phyloP scores from a whole-genome alignment of 2,329 filamentous ascomycete species.

The Claviceps monticola region DNA sequence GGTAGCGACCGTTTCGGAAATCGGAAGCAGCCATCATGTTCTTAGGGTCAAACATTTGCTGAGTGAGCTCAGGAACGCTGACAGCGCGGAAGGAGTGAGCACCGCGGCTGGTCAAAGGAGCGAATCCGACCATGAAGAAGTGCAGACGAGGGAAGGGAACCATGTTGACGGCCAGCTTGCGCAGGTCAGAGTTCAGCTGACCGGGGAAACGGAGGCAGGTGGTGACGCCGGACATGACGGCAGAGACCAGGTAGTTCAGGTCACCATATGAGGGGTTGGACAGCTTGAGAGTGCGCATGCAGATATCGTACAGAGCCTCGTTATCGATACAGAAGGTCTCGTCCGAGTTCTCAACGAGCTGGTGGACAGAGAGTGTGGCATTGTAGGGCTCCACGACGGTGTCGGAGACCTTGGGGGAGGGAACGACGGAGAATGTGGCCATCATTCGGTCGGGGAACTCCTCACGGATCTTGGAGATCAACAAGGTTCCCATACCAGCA shows the following conservation, averaged over 20 bases:
- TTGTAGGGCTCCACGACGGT: constrained; percentile 99
- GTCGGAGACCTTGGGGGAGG: constrained; percentile 97
- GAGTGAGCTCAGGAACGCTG: constrained; percentile 92
- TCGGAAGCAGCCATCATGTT: constrained; percentile 99
- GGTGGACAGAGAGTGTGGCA: constrained; percentile 95
- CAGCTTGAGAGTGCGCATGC: constrained; percentile 99
- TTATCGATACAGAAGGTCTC: constrained; percentile 99
- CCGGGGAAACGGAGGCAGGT: constrained; percentile 98
- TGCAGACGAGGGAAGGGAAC: constrained; percentile 99
- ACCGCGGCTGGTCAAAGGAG: constrained; percentile 75
- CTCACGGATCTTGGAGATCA: constrained; percentile 99
- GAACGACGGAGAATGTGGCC: constrained; percentile 97
- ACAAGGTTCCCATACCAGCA: constrained; percentile 97
- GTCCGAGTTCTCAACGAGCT: constrained; percentile 99
- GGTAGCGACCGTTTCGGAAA: constrained; percentile 98
- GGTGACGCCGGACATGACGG: constrained; percentile 98
- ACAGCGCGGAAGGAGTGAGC: constrained; percentile 94
- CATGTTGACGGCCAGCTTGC: constrained; percentile 99
- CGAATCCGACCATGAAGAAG: constrained; percentile 99
- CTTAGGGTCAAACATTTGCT: constrained; percentile 99
- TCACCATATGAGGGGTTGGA: constrained; percentile 97
- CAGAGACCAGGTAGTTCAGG: constrained; percentile 97
- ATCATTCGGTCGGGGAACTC: constrained; percentile 99
- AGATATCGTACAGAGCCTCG: constrained; percentile 99
- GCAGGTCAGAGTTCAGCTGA: constrained; percentile 98